These are phyloP conservation scores for Dillenia suffruticosa DNA, from an alignment of 164 flowering plant species.

Conservation along the genomic window DNA sequence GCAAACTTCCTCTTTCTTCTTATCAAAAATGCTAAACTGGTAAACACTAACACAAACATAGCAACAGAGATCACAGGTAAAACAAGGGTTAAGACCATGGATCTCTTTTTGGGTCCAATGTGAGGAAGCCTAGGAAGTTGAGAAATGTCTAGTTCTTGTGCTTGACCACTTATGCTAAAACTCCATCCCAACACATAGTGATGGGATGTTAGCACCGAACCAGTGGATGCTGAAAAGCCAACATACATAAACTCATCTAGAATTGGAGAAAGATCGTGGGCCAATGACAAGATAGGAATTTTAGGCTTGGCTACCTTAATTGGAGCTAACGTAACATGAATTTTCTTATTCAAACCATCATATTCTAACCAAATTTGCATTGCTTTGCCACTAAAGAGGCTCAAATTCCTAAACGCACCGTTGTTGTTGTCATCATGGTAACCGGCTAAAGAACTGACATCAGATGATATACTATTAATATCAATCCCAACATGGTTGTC, in stretches of 20 bases:
- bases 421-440: conserved; percentile 2
- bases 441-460: conserved; percentile 13
- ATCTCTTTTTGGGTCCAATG: no score
- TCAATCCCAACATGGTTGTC: conserved; percentile 28
- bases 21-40: neutral
- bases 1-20: neutral
- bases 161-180: neutral
- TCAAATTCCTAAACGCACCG: neutral
- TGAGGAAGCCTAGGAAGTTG: conserved; percentile 1
- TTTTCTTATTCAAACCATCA: conserved; percentile 4
- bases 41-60: neutral
- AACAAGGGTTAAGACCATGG: neutral
- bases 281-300: neutral
- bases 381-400: conserved; percentile 11
- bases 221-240: no score
- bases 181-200: conserved; percentile 8
- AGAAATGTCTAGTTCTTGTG: neutral
- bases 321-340: conserved; percentile 20
- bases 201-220: neutral
- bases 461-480: conserved; percentile 22
- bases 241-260: no score
- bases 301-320: neutral
- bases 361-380: conserved; percentile 30
- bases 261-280: conserved; percentile 1
- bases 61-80: neutral